phyloP scores from a whole-genome alignment of 768 basidiomycete genomes.

The Xanthoconium stramineum region DNA sequence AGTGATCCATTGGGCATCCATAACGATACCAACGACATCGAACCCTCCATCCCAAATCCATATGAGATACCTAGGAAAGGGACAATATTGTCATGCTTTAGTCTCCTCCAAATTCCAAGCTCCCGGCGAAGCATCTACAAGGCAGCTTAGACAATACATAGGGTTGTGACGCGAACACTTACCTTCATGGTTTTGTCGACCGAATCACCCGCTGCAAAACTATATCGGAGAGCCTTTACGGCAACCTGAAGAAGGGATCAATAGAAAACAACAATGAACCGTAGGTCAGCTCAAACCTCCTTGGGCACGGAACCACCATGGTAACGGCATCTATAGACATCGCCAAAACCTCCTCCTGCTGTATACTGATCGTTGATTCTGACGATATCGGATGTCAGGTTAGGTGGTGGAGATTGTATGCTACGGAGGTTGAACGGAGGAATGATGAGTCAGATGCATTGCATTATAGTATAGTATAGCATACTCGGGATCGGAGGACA shows the following conservation, averaged over 20 bases:
- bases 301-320: background rate
- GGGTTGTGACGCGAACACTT: background rate
- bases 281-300: background rate
- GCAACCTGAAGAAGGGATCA: background rate
- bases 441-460: too few species aligned
- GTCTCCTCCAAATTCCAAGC: too few species aligned
- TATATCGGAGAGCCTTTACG: background rate
- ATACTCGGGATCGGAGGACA: too few species aligned
- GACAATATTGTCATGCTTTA: background rate
- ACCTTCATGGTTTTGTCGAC: background rate
- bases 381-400: background rate
- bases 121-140: background rate
- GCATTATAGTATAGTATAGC: too few species aligned
- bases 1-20: background rate
- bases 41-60: background rate
- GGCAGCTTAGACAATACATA: background rate
- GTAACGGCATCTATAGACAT: too few species aligned
- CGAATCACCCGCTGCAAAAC: background rate
- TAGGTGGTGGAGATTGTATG: background rate
- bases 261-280: background rate
- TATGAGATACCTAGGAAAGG: background rate
- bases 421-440: too few species aligned
- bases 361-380: background rate
- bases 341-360: too few species aligned
- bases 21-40: too few species aligned